Evolutionary conservation across 1,284 basidiomycete species (phyloP).

Genomic region (Termitomyces sp.): DNA sequence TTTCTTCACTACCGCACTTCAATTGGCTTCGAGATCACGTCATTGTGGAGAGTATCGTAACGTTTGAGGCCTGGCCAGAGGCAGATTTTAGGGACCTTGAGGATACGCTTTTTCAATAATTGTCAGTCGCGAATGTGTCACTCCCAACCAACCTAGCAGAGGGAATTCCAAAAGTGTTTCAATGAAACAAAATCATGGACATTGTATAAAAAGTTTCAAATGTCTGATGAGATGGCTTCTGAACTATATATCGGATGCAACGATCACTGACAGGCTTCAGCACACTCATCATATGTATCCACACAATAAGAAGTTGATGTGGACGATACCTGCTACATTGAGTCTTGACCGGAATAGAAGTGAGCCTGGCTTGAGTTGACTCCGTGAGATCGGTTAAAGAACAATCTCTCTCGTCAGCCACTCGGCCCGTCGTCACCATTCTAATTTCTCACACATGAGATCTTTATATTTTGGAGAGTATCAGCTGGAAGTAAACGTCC

Average conservation of each 20-base stretch:
- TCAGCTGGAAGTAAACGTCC: too few species aligned
- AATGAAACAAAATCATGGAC: neutral
- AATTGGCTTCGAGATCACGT: slow-evolving; percentile 14
- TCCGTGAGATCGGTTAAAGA: neutral
- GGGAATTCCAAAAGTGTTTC: neutral
- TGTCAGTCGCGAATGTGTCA: neutral
- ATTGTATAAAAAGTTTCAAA: neutral
- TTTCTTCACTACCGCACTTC: slow-evolving; percentile 12
- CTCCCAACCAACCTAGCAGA: neutral
- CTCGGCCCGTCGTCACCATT: too few species aligned
- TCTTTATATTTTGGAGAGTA: too few species aligned
- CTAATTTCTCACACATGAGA: too few species aligned
- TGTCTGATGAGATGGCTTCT: neutral
- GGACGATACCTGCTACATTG: neutral
- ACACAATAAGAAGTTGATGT: neutral
- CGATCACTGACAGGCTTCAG: neutral
- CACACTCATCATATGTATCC: neutral
- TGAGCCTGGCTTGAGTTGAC: neutral
- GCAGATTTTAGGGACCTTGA: slow-evolving; percentile 23
- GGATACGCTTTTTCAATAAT: slow-evolving; percentile 24
- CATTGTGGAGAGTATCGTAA: slow-evolving; percentile 20
- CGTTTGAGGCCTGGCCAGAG: slow-evolving; percentile 27
- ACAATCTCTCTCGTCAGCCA: neutral
- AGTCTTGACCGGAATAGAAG: neutral
- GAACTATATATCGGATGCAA: neutral